Conservation (phyloP, 208 protist genomes). For the Leishmania tropica region DNA sequence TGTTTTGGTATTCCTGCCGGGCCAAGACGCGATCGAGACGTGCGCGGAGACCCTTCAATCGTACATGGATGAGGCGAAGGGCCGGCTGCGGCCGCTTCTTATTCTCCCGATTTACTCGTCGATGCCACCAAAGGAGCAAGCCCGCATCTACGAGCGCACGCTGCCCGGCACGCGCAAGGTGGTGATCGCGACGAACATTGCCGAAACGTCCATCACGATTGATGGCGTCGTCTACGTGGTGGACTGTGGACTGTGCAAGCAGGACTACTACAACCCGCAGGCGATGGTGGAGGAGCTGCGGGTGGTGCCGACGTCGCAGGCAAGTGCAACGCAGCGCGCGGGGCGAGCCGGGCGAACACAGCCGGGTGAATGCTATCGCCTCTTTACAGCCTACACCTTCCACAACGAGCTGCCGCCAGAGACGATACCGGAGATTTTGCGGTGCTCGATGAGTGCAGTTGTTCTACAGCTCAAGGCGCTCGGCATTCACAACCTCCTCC, state of each 20-base stretch:
- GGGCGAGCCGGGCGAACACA: slow-evolving; percentile 96
- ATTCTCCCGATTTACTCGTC: slow-evolving; percentile 98
- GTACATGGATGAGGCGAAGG: slow-evolving; percentile 51
- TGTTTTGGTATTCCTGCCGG: slow-evolving; percentile 99
- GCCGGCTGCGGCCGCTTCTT: slow-evolving; percentile 86
- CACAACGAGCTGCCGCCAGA: slow-evolving; percentile 94
- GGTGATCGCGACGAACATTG: slow-evolving; percentile 99
- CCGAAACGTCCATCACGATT: slow-evolving; percentile 99
- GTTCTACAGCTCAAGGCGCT: slow-evolving; percentile 98
- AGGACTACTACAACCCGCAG: slow-evolving; percentile 97
- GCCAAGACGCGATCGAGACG: slow-evolving; percentile 98
- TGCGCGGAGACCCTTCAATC: slow-evolving; percentile 74
- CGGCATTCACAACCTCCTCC: slow-evolving; percentile 97
- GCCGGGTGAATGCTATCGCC: slow-evolving; percentile 96
- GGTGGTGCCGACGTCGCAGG: slow-evolving; percentile 96
- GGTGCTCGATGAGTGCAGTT: slow-evolving; percentile 95
- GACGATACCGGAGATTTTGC: slow-evolving; percentile 96
- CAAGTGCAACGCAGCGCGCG: slow-evolving; percentile 95
- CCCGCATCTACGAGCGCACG: slow-evolving; percentile 98
- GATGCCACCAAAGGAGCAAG: slow-evolving; percentile 98
- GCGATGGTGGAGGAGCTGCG: slow-evolving; percentile 97
- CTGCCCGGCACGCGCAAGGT: slow-evolving; percentile 92
- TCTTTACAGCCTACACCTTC: slow-evolving; percentile 96
- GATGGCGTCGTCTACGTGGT: slow-evolving; percentile 99
- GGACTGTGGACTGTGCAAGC: slow-evolving; percentile 98